Evolutionary conservation across 805 yeast species (phyloP), one percentile per base, ranked within the genome.

Genomic region (Yamadazyma sp.): DNA sequence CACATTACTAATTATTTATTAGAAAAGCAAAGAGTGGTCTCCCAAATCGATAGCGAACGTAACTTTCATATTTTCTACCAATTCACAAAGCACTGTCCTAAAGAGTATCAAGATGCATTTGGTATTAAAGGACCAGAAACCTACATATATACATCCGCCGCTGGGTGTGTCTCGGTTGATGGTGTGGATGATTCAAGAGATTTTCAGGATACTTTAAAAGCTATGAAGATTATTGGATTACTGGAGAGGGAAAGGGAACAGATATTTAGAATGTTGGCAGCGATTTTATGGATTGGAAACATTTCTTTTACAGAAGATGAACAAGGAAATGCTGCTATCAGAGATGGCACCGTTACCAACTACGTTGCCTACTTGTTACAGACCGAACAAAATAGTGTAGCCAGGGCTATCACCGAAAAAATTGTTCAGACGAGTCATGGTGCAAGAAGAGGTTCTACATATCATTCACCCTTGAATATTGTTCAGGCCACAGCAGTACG

Each of bases 1-100:
- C 91, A 89, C 58, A 93, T 93, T 58, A 93, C 98, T 39, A 93
- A 93, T 62, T 93, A 93, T 59, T 65, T 93, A 46, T 70, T 93
- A 47, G 99, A 93, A 57, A 93, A 93, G 58, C 95, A 88, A 63
- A 77, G 99, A 62, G 97, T 93, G 21, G 99, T 93, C n/a, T 82
- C 91, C 22, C 99, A 93, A 62, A 86, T 89, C 48, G 72, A 78
- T 46, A 81, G 84, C 50, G 99, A 93, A 69, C 78, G 99, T 60
- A 93, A 93, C 58, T 93, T 93, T 70, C 99, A 93, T 60, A 93
- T 93, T 40, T 93, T 93, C 59, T 93, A 93, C 59, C 99, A 93
- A 66, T 84, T 86, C 59, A 84, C 97, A 9, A 93, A 91, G 59
- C 86, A 87, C 45, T 95, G 96, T 2, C 78, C 88, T 10, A 90